Conservation (phyloP, 208 protist genomes). For the Phytomonas sp. region DNA sequence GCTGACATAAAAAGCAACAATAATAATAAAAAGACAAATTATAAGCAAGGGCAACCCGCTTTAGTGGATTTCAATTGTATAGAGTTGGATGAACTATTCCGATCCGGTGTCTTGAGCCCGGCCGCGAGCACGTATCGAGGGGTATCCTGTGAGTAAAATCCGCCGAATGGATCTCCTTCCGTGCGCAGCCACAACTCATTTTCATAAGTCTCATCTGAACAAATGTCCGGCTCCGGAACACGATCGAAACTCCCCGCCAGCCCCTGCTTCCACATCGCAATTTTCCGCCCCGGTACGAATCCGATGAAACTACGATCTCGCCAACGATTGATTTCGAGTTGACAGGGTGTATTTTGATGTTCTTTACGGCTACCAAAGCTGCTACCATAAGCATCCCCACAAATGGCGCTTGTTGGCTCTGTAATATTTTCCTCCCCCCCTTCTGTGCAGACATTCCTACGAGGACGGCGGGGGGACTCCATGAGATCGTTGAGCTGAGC, state of each 20-base stretch:
- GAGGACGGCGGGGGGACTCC: too few species aligned
- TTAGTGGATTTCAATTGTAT: background rate
- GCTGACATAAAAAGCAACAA: conserved; percentile 7
- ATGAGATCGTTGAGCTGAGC: too few species aligned
- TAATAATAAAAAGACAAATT: conserved; percentile 2
- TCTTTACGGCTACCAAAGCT: too few species aligned
- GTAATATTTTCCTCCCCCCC: too few species aligned
- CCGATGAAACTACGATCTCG: conserved; percentile 14
- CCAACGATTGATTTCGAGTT: too few species aligned
- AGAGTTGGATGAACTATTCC: background rate
- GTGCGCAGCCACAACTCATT: conserved; percentile 25
- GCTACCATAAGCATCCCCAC: too few species aligned
- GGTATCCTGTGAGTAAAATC: conserved; percentile 16
- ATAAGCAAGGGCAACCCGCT: conserved; percentile 8
- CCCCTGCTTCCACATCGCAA: conserved; percentile 20
- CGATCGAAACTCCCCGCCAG: conserved; percentile 14
- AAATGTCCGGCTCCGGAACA: conserved; percentile 27
- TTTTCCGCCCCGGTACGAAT: conserved; percentile 21
- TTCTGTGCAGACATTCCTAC: too few species aligned
- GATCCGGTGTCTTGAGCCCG: conserved; percentile 1
- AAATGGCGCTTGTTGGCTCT: too few species aligned
- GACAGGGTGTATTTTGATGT: too few species aligned
- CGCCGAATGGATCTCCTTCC: conserved; percentile 19
- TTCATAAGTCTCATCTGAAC: conserved; percentile 33
- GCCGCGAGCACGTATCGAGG: conserved; percentile 45